Base-by-base conservation (phyloP, 1,284 basidiomycete species). In the Ganoderma leucocontextum region DNA sequence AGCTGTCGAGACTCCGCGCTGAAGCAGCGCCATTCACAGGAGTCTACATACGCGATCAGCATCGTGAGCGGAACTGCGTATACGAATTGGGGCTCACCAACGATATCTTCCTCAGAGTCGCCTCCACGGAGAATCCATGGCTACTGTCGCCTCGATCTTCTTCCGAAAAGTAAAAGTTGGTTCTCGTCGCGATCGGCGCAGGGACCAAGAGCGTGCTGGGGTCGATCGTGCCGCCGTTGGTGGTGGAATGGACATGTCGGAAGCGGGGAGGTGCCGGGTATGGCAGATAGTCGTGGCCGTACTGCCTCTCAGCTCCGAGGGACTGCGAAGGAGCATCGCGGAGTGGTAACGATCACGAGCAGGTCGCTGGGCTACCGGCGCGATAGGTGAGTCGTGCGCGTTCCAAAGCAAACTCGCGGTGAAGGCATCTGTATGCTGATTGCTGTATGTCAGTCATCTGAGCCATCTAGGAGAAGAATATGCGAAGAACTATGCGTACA, bases 251-350 rank as follows among this genome's bases (percentile, higher is more conserved):
- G 6, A 42, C 15, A 15, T 42, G 6, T 42, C 47, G 22, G 47
- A 22, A 13, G 47, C 15, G 41, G 0, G 10, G 47, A 52, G 47
- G 22, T 4, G 3, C 10, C 4, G 29, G 29, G 29, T 55, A 55
- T 55, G 52, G 35, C 52, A 35, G 52, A 55, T 55, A 55, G 52
- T 55, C 52, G 52, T 55, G 52, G 52, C 52, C 17, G 52, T 35
- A 9, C 6, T 4, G 9, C 4, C 6, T 3, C 33, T 33, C 17
- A 7, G 52, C 29, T 13, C 19, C 8, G 15, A 4, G 47, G 9
- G 47, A 49, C 10, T 19, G 15, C 25, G 35, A 2, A 35, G 15
- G 13, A 12, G 17, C 17, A 17, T 55, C 17, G 52, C 25, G 6
- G 52, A 15, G 7, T 29, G 12, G 52, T 35, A 17, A n/a, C 47